Evolutionary conservation across 2,329 filamentous ascomycete species (phyloP), one percentile per base, ranked within the genome.

Genomic region (Fusarium sp.): DNA sequence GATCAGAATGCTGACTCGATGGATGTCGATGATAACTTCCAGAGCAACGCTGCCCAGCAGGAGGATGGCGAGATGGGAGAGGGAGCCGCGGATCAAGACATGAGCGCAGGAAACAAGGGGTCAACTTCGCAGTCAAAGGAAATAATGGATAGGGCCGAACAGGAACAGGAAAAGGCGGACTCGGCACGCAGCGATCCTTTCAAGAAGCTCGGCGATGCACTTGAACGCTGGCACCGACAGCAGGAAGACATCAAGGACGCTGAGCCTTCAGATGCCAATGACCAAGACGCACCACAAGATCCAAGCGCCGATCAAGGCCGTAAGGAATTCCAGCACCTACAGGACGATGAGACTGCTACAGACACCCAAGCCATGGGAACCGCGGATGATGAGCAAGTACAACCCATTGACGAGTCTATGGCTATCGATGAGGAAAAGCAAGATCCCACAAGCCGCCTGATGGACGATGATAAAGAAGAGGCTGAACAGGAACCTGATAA

Each of bases 241-340:
- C 93, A 97, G 77, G 90, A 89, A 50, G 92, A 97, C 69, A 98
- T 99, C 75, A 85, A 88, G 79, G 87, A 92, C 64, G 79, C 81
- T 9, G 76, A 79, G 22, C 83, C 88, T 4, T 84, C 89, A 59
- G 79, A 83, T 17, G 73, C 75, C 20, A 69, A 73, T 18, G 73
- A 76, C 18, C 66, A 75, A 47, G 71, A 77, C 4, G 83, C 88
- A 54, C 83, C 87, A 41, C 83, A 90, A 58, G 81, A 86, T 44
- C 81, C 81, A 25, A 86, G 89, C 50, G 84, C 87, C 17, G 81
- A 86, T 25, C 85, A 94, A 86, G 86, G 89, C 14, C 87, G 92
- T 78, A 89, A 89, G n/a, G 94, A 98, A 78, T 98, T 98, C 78
- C 94, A 98, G 83, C 96, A 99, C 82, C 85, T 98, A 7, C 92